Evolutionary conservation across 2,329 filamentous ascomycete genomes (phyloP), one percentile per base, ranked within the genome.

Genomic region (Colletotrichum noveboracense): DNA sequence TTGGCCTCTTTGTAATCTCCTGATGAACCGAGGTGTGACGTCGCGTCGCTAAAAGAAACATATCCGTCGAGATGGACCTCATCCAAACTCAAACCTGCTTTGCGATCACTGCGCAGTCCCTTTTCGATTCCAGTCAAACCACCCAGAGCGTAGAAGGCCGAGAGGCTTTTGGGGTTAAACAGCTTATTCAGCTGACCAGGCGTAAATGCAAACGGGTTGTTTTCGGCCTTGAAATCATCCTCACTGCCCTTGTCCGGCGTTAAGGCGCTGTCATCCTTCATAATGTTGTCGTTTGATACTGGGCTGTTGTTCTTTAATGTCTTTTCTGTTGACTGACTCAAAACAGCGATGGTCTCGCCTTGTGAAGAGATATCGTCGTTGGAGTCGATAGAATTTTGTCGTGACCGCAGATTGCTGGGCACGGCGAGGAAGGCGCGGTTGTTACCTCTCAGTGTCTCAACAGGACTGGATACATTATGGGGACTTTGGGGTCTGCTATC

Each of bases 121-220:
- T 92, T 94, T 84, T 96, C 95, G 65, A 98, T 84, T 1, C 96
- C 96, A 21, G 85, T 85, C 18, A 98, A 84, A 28, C 96, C 96
- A 65, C 96, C 96, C 7, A 98, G 83, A 16, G 93, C 93, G 80
- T 93, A 94, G 79, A 96, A 98, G 1, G 96, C 96, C 14, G 93
- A 88, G 74, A 98, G 85, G 76, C 92, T 97, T 87, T 98, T 98
- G 5, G 96, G 96, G 82, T 97, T 97, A 77, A 96, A 92, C 86
- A 98, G 90, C 84, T 98, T 98, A 80, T 93, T 93, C 77, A 98
- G 88, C 81, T 97, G 93, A 16, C 96, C 96, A 4, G 94, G 94
- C 3, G 93, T 92, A 82, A 95, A 98, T 18, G 95, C 96, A 81
- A 98, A 98, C 1, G 94, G 93, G 82, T 97, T 98, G 82, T 95